These are phyloP conservation scores for Durusdinium trenchii DNA, from an alignment of 73 alveolate species.

Conservation along the genomic window DNA sequence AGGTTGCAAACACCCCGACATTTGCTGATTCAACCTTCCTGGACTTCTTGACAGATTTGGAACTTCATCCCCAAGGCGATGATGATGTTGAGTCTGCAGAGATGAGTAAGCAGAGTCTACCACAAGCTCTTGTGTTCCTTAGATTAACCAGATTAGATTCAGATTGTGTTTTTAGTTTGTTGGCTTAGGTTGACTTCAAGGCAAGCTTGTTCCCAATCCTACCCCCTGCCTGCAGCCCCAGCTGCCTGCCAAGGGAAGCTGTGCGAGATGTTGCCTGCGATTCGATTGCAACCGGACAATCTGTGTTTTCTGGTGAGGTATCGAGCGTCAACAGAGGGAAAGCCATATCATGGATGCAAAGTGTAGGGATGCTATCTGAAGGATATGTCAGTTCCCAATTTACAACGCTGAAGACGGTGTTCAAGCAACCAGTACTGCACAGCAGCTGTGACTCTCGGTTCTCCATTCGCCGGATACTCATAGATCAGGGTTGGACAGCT, in stretches of 20 bases:
- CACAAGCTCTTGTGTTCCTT: not conserved
- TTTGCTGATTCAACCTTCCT: not conserved
- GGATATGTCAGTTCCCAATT: not conserved
- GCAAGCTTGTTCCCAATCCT: not conserved
- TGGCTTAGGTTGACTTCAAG: not conserved
- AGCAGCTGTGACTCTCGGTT: not conserved
- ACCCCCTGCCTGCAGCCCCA: not conserved
- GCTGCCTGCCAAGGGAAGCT: not conserved
- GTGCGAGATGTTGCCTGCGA: not conserved
- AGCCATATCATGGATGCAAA: not conserved
- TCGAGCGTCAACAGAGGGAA: not conserved
- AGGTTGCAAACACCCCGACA: not conserved
- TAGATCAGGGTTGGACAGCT: not conserved
- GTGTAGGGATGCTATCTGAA: not conserved
- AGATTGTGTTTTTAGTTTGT: not conserved
- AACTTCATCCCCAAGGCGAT: too few relatives aligned
- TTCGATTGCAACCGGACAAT: not conserved
- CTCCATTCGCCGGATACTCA: not conserved
- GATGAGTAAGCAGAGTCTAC: too few relatives aligned
- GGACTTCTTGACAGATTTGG: too few relatives aligned
- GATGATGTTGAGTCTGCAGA: too few relatives aligned
- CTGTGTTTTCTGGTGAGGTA: not conserved
- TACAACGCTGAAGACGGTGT: not conserved
- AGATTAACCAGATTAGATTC: not conserved
- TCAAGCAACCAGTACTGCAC: not conserved